Percentiles rank a stretch among this genome's conserved stretches.
These are phyloP conservation scores for Pinus albicaulis DNA, from an alignment of 75 land plant species.

Conservation along the genomic window DNA sequence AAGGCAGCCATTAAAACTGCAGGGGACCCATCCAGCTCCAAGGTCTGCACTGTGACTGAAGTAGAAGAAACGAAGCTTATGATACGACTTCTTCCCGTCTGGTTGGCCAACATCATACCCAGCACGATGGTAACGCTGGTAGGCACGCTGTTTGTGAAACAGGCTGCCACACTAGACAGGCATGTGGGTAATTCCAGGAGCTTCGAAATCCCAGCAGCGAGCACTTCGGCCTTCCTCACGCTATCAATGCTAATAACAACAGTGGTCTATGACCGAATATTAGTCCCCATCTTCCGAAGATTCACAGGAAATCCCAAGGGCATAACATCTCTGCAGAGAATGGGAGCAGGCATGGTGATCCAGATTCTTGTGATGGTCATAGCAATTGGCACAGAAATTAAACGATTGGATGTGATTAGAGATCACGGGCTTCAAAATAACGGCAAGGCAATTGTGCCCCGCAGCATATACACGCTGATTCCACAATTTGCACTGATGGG, in stretches of 20 bases:
- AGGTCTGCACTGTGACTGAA: conserved; percentile 55
- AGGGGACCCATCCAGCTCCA: conserved; percentile 29
- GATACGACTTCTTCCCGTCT: conserved; percentile 42
- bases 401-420: conserved; percentile 34
- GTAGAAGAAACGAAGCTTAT: conserved; percentile 56
- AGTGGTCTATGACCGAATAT: conserved; percentile 44
- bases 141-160: conserved; percentile 61
- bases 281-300: conserved; percentile 43
- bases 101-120: conserved; percentile 50
- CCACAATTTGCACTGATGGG: conserved; percentile 82
- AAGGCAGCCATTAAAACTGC: conserved; percentile 62
- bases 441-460: conserved; percentile 56
- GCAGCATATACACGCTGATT: conserved; percentile 76
- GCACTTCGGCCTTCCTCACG: conserved; percentile 43
- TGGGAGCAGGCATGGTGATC: conserved; percentile 49
- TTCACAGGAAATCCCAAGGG: conserved; percentile 43
- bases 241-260: conserved; percentile 44
- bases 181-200: conserved; percentile 23
- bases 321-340: conserved; percentile 42
- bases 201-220: conserved; percentile 65
- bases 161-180: conserved; percentile 58
- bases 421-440: conserved; percentile 21
- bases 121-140: conserved; percentile 51
- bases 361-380: conserved; percentile 36
- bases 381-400: conserved; percentile 42